Conservation (phyloP, 352 stramenopile species). For the Pilasporangium apinafurcum region DNA sequence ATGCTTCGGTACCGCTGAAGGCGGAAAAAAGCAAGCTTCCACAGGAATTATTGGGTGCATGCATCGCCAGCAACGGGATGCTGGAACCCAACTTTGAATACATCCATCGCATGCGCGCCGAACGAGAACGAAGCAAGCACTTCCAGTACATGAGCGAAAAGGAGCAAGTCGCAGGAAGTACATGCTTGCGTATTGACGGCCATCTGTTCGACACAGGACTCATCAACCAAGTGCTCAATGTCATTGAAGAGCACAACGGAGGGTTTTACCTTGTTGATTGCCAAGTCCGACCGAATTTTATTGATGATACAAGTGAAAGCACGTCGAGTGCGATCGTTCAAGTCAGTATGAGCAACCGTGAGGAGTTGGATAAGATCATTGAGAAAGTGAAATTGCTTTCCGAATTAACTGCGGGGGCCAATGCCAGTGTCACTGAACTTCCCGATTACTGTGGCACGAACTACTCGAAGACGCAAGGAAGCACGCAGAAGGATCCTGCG, state of each 20-base stretch:
- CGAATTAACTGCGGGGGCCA: conserved; percentile 76
- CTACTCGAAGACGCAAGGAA: conserved; percentile 62
- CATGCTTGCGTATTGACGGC: conserved; percentile 79
- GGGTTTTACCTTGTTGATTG: conserved; percentile 91
- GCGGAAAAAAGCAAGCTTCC: conserved; percentile 54
- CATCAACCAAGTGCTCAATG: conserved; percentile 94
- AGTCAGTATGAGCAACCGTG: conserved; percentile 66
- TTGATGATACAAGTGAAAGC: conserved; percentile 23
- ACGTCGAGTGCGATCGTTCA: conserved; percentile 77
- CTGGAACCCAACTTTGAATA: conserved; percentile 88
- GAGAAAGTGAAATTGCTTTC: conserved; percentile 82
- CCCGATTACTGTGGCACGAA: conserved; percentile 72
- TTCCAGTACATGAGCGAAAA: conserved; percentile 61
- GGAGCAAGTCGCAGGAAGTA: conserved; percentile 69
- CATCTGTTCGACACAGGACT: conserved; percentile 96
- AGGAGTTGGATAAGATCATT: conserved; percentile 80
- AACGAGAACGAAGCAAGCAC: conserved; percentile 68
- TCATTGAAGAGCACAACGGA: conserved; percentile 87
- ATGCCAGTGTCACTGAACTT: conserved; percentile 79
- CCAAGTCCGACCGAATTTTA: conserved; percentile 80
- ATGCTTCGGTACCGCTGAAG: conserved; percentile 45
- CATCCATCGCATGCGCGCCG: conserved; percentile 87
- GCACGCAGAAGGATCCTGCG: conserved; percentile 47
- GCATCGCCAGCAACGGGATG: conserved; percentile 87
- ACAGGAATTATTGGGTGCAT: conserved; percentile 83